Conservation (phyloP, 2,329 filamentous ascomycete genomes). For the Pseudogymnoascus sp. region DNA sequence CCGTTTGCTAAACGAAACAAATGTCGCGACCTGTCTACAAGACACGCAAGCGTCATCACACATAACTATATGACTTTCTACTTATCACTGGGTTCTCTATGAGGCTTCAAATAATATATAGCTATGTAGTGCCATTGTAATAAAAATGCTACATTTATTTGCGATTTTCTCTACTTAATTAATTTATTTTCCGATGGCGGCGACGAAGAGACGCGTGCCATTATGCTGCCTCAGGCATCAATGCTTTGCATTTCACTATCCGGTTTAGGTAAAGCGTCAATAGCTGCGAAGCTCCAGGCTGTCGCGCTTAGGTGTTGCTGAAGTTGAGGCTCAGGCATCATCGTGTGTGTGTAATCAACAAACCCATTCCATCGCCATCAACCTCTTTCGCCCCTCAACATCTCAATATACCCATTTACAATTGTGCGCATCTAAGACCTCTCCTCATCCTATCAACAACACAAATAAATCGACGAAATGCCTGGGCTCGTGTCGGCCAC, state of each 20-base stretch:
- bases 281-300: slow-evolving; percentile 5
- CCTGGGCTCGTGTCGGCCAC: slow-evolving; percentile 89
- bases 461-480: slow-evolving; percentile 46
- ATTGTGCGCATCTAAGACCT: neutral
- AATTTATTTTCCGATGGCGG: slow-evolving; percentile 1
- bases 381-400: neutral
- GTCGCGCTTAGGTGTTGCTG: slow-evolving; percentile 7
- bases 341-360: slow-evolving; percentile 6
- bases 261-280: neutral
- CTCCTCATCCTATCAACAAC: slow-evolving; percentile 8
- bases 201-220: neutral
- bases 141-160: slow-evolving; percentile 5
- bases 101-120: neutral
- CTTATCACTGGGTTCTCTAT: neutral
- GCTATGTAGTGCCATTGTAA: neutral
- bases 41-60: slow-evolving; percentile 3
- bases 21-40: slow-evolving; percentile 8
- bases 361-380: slow-evolving; percentile 9
- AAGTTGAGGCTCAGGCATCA: slow-evolving; percentile 8
- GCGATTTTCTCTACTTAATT: neutral
- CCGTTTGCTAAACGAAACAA: slow-evolving; percentile 8
- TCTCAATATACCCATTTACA: neutral
- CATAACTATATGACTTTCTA: neutral
- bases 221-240: neutral
- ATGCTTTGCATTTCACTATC: neutral